Evolutionary conservation across 208 protist species (phyloP).

Genomic region (Blechomonas ayalai): DNA sequence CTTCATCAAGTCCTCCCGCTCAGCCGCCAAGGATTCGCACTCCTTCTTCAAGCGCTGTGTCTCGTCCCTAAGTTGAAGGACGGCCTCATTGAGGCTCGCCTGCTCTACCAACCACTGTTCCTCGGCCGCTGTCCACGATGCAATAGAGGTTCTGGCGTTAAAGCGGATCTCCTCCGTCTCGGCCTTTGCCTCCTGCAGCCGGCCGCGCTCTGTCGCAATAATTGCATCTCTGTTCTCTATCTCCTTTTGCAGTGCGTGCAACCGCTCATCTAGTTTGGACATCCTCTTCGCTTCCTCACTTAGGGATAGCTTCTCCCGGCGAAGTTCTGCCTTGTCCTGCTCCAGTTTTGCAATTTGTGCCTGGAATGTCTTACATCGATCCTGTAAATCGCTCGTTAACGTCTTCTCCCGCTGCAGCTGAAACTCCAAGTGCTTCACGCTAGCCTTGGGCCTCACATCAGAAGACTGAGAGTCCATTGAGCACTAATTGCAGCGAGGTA

Average conservation of each 20-base stretch:
- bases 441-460: no score
- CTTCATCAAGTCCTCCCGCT: constrained; percentile 13
- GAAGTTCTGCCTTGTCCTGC: constrained; percentile 78
- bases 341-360: constrained; percentile 64
- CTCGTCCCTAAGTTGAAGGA: constrained; percentile 8
- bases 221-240: constrained; percentile 41
- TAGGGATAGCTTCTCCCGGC: constrained; percentile 54
- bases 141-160: constrained; percentile 63
- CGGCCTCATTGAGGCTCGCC: constrained; percentile 28
- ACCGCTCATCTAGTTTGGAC: constrained; percentile 54
- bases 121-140: constrained; percentile 65
- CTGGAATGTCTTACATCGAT: constrained; percentile 51
- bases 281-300: constrained; percentile 54
- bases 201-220: constrained; percentile 29
- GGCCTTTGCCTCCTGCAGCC: constrained; percentile 19
- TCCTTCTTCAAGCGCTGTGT: constrained; percentile 8
- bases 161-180: constrained; percentile 63
- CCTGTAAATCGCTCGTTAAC: constrained; percentile 53
- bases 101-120: constrained; percentile 70
- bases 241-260: constrained; percentile 60
- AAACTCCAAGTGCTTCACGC: constrained; percentile 76
- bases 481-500: no score
- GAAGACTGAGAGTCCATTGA: no score
- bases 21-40: constrained; percentile 3
- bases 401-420: constrained; percentile 68